Evolutionary conservation across 163 green algal species (phyloP), one percentile per base, ranked within the genome.

Genomic region (Scenedesmus sp.): DNA sequence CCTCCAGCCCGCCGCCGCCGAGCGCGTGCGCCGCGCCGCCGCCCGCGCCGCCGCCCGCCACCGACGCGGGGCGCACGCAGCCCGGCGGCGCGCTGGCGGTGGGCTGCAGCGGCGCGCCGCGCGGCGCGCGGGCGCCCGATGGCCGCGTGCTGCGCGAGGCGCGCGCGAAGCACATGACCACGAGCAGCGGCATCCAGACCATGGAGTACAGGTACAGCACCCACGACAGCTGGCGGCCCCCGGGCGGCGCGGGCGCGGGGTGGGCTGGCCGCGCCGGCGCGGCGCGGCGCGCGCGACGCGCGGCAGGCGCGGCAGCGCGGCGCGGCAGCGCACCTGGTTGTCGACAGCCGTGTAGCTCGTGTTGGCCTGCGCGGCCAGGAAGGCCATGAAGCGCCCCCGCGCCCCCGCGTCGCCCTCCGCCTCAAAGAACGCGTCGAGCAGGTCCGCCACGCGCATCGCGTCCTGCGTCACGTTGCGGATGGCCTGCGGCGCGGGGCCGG

Each of bases 131-230:
- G 39, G 7, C 7, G 39, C 39, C 10, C 7, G 7, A 6, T 6
- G 11, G 42, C 1, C 31, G 5, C 4, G 18, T n/a, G 18, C 36
- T 70, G 36, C 36, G 18, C 24, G 60, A 34, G 5, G 60, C 42
- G 2, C 63, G 44, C 15, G n/a, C 48, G 66, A 75, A 33, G 48
- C 47, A 62, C 47, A 50, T 50, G 17, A 63, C 14, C 29, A 75
- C 26, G 26, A 75, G 66, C 50, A 75, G 66, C 47, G 66, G 66
- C 66, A 75, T 75, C 66, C 66, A 75, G 29, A 75, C 47, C 14
- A 75, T 9, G 50, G 28, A 63, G 66, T 75, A 75, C 26, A 75
- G 47, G 47, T 47, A 75, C 31, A 75, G 66, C 31, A 75, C 66
- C 66, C 66, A 75, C 6, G 22, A 48, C 11, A 65, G 51, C 67